phyloP scores from a whole-genome alignment of 768 basidiomycete species.

The Artomyces pyxidatus region DNA sequence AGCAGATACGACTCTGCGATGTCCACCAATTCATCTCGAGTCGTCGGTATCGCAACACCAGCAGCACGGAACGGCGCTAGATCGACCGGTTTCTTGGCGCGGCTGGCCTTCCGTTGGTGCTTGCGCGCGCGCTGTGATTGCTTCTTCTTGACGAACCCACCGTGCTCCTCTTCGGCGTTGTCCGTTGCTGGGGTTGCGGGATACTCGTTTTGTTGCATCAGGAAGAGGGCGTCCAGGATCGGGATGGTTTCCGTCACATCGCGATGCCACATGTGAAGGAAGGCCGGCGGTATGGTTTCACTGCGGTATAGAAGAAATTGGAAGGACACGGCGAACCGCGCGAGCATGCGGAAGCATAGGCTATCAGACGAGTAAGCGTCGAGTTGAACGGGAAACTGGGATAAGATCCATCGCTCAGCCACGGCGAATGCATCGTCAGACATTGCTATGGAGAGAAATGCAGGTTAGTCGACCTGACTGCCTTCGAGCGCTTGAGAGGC shows the following conservation, averaged over 20 bases:
- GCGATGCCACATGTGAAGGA: neutral
- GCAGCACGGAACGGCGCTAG: slow-evolving; percentile 23
- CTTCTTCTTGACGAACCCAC: neutral
- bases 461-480: neutral
- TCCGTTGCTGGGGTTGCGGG: neutral
- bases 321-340: neutral
- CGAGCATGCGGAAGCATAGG: neutral
- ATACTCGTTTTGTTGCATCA: neutral
- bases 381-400: neutral
- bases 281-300: neutral
- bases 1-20: slow-evolving; percentile 15
- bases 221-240: neutral
- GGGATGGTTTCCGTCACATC: neutral
- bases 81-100: slow-evolving; percentile 17
- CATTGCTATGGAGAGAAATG: too few relatives aligned
- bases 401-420: neutral
- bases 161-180: neutral
- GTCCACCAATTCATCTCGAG: slow-evolving; percentile 13
- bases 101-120: neutral
- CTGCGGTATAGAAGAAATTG: neutral
- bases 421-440: neutral
- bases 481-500: neutral
- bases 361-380: neutral
- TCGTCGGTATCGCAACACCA: slow-evolving; percentile 20
- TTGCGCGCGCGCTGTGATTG: neutral